These are phyloP conservation scores for Pythium folliculosum DNA, from an alignment of 352 stramenopile species.

Conservation along the genomic window DNA sequence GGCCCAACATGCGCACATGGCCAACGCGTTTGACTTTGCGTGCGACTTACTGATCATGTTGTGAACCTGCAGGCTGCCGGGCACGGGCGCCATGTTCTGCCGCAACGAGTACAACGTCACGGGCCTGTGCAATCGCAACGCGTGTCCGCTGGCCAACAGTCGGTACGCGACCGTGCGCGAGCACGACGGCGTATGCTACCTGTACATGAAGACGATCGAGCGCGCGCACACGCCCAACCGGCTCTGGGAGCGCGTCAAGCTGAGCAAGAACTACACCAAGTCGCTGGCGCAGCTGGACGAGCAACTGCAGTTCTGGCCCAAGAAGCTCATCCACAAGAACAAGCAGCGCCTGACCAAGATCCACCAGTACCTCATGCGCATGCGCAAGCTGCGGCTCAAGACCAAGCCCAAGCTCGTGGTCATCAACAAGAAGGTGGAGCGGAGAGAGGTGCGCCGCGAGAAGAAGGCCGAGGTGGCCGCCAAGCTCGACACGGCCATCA, in stretches of 20 bases:
- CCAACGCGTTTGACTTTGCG: too few relatives aligned
- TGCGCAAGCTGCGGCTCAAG: constrained; percentile 97
- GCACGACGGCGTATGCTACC: constrained; percentile 93
- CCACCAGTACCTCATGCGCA: constrained; percentile 98
- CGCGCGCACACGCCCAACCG: constrained; percentile 98
- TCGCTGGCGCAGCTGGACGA: constrained; percentile 94
- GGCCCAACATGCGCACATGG: not conserved
- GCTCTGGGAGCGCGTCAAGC: constrained; percentile 98
- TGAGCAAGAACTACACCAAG: constrained; percentile 97
- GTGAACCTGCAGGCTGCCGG: constrained; percentile 38
- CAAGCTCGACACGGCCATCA: constrained; percentile 95
- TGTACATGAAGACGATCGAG: constrained; percentile 99
- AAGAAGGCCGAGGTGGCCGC: constrained; percentile 96
- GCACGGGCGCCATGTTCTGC: constrained; percentile 95
- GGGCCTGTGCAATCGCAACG: constrained; percentile 95
- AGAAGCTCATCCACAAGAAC: constrained; percentile 97
- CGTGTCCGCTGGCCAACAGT: constrained; percentile 97
- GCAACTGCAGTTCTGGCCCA: constrained; percentile 98
- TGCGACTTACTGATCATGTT: not conserved
- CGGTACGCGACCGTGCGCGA: constrained; percentile 98
- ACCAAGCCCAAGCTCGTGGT: constrained; percentile 93
- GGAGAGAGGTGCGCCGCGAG: constrained; percentile 94
- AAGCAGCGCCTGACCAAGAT: constrained; percentile 99
- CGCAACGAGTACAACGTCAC: constrained; percentile 98
- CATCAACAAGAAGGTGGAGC: constrained; percentile 96